A percentile compares a stretch with the other conserved stretches of the same genome.
These are phyloP conservation scores for barley (Hordeum vulgare) DNA, from an alignment of 176 grass and related monocot species.

Conservation along the genomic window MorexV3_pseudomolecules_assembly NC_058520.1:194302446-194302945, in stretches of 20 bases:
- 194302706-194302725: slow-evolving; percentile 1
- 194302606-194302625: background rate
- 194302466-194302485: slow-evolving; percentile 19
- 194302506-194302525: slow-evolving; percentile 66
- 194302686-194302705: slow-evolving; percentile 7
- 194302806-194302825: background rate
- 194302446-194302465: slow-evolving; percentile 7
- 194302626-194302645: background rate
- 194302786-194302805: background rate
- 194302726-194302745: background rate
- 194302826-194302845: background rate
- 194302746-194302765: slow-evolving; percentile 1
- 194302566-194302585: slow-evolving; percentile 95
- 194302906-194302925: background rate
- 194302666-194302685: background rate
- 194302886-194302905: background rate
- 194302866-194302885: background rate
- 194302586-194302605: slow-evolving; percentile 84
- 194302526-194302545: slow-evolving; percentile 71
- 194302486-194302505: background rate
- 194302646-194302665: background rate
- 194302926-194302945: background rate
- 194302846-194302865: background rate
- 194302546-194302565: slow-evolving; percentile 85
- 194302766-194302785: background rate